phyloP scores from a whole-genome alignment of 1,284 basidiomycete genomes.

The Albatrellus sp. region DNA sequence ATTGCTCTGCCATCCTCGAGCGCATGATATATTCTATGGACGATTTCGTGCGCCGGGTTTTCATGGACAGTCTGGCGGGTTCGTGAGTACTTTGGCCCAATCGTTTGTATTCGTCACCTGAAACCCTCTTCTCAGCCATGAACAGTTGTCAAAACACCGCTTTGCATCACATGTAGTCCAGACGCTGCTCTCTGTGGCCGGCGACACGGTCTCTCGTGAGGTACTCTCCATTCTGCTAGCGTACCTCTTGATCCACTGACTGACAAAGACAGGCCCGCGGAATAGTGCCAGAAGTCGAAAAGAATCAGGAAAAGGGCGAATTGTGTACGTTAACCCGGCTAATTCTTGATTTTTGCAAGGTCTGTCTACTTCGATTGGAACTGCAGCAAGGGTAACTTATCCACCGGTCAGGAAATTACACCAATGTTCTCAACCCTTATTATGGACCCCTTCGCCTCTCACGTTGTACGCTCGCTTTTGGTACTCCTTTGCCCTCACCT shows the following conservation, averaged over 20 bases:
- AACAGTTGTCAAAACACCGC: constrained; percentile 60
- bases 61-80: constrained; percentile 74
- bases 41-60: constrained; percentile 82
- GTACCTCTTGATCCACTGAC: not conserved
- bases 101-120: constrained; percentile 1
- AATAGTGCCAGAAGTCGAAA: constrained; percentile 40
- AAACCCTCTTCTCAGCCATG: constrained; percentile 34
- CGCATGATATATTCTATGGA: constrained; percentile 86
- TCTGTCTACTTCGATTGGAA: constrained; percentile 16
- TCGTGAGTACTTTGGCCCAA: constrained; percentile 45
- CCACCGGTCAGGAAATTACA: constrained; percentile 46
- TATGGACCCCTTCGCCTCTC: constrained; percentile 79
- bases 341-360: constrained; percentile 53
- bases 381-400: not conserved
- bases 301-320: constrained; percentile 44
- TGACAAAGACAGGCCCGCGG: constrained; percentile 42
- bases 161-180: constrained; percentile 92
- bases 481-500: constrained; percentile 56
- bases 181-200: constrained; percentile 66
- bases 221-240: constrained; percentile 25
- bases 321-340: constrained; percentile 65
- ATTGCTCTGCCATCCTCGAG: constrained; percentile 81
- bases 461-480: constrained; percentile 73
- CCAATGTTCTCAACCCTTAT: constrained; percentile 53
- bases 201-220: constrained; percentile 74